Percentiles rank a stretch among this genome's conserved stretches.
Conservation (phyloP, 495 filamentous ascomycete genomes). For the Amphirosellinia nigrospora region DNA sequence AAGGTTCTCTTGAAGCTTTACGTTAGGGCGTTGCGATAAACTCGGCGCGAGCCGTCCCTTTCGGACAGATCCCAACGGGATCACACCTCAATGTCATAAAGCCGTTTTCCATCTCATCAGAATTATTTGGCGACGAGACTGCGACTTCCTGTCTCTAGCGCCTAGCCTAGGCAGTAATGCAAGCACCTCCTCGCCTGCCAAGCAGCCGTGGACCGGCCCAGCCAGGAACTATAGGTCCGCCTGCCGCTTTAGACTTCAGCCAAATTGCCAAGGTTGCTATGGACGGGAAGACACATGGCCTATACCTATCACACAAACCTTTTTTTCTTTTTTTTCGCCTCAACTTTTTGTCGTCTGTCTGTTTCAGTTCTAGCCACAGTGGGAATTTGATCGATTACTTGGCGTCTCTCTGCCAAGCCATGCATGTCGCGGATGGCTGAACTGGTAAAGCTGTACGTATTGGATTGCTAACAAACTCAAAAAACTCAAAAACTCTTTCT, state of each 20-base stretch:
- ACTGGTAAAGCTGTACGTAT: not conserved
- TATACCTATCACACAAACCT: no score
- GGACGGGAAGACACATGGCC: slow-evolving; percentile 9
- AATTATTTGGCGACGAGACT: not conserved
- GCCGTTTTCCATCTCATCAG: not conserved
- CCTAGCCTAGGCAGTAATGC: not conserved
- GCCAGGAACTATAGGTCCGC: slow-evolving; percentile 12
- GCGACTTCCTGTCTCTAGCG: not conserved
- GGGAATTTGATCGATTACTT: not conserved
- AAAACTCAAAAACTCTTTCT: no score
- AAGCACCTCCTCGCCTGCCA: slow-evolving; percentile 2
- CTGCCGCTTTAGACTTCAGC: slow-evolving; percentile 33
- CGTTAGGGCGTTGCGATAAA: not conserved
- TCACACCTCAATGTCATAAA: not conserved
- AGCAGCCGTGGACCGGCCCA: not conserved
- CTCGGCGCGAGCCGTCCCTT: not conserved
- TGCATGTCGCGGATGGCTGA: slow-evolving; percentile 16
- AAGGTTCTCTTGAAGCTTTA: not conserved
- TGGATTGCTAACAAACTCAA: not conserved
- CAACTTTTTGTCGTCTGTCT: not conserved
- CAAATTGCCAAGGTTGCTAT: slow-evolving; percentile 36
- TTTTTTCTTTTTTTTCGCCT: no score
- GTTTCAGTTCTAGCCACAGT: not conserved
- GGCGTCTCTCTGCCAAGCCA: slow-evolving; percentile 9
- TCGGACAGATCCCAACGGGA: not conserved